A percentile compares a stretch with the other conserved stretches of the same genome.
Conservation (phyloP, 202 grass and related monocot species). For the Eragrostis tef region DNA sequence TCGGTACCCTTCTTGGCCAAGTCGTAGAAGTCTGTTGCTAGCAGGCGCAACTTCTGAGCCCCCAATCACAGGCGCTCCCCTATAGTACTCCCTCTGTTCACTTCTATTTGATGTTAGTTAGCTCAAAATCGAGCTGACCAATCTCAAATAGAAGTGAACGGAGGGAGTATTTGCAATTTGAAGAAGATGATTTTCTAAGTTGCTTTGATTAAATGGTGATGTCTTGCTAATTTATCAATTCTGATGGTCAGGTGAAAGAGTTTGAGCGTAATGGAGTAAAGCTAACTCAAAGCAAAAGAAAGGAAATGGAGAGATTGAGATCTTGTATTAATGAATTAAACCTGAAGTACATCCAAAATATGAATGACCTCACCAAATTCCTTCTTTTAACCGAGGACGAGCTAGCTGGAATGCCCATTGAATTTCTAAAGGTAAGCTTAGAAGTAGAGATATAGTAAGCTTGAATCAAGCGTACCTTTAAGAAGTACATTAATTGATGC, state of each 20-base stretch:
- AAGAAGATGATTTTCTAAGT: not conserved
- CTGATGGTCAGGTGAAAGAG: constrained; percentile 86
- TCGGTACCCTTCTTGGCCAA: no score
- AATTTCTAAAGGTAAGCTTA: constrained; percentile 79
- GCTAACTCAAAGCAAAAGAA: constrained; percentile 72
- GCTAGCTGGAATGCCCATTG: constrained; percentile 80
- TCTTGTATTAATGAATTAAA: constrained; percentile 75
- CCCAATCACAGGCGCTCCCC: no score
- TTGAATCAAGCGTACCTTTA: constrained; percentile 18
- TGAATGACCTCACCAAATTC: constrained; percentile 66
- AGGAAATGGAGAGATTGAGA: constrained; percentile 81
- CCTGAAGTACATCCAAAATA: constrained; percentile 79
- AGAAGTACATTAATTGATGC: no score
- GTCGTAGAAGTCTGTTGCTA: no score
- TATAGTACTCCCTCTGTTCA: not conserved
- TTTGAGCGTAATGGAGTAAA: constrained; percentile 82
- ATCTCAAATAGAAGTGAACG: no score
- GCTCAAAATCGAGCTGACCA: no score
- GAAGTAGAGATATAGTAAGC: not conserved
- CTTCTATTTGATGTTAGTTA: no score
- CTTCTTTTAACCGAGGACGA: constrained; percentile 74
- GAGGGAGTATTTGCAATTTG: not conserved
- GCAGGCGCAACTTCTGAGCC: no score
- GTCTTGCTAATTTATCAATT: constrained; percentile 52
- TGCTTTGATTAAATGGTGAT: constrained; percentile 7